A percentile compares a stretch with the other conserved stretches of the same genome.
These are phyloP conservation scores for Amoeboaphelidium protococcarum DNA, from an alignment of 371 early-diverging fungal species.

Conservation along the genomic window DNA sequence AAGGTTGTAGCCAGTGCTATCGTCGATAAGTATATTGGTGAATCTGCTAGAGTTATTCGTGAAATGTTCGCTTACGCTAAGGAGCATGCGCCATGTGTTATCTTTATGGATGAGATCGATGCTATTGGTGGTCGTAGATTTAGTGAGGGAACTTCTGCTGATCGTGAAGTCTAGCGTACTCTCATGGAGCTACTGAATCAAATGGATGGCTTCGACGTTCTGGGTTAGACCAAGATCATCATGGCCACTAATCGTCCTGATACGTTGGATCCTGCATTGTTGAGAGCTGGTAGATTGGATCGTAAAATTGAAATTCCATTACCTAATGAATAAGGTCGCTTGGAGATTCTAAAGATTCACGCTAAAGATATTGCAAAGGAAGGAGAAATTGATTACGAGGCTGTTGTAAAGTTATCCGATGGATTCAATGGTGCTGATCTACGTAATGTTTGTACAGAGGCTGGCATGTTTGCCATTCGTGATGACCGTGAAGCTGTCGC, in stretches of 20 bases:
- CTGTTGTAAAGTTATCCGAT: conserved; percentile 89
- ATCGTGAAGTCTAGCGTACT: conserved; percentile 98
- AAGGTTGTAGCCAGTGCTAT: conserved; percentile 92
- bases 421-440: conserved; percentile 99
- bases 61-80: conserved; percentile 99
- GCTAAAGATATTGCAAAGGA: conserved; percentile 73
- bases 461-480: conserved; percentile 98
- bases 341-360: conserved; percentile 96
- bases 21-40: conserved; percentile 99
- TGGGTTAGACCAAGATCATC: conserved; percentile 95
- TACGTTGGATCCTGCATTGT: conserved; percentile 92
- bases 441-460: conserved; percentile 97
- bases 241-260: conserved; percentile 99
- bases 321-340: conserved; percentile 60
- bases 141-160: conserved; percentile 95
- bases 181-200: conserved; percentile 98
- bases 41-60: conserved; percentile 82
- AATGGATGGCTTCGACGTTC: conserved; percentile 98
- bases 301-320: conserved; percentile 98
- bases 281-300: conserved; percentile 95
- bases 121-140: conserved; percentile 98
- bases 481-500: conserved; percentile 94
- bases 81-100: conserved; percentile 98
- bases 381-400: conserved; percentile 94
- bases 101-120: conserved; percentile 99